Percentiles rank a stretch among this genome's conserved stretches.
Evolutionary conservation across 106 monocot genomes (phyloP).

Genomic region (Iris macrosiphon): DNA sequence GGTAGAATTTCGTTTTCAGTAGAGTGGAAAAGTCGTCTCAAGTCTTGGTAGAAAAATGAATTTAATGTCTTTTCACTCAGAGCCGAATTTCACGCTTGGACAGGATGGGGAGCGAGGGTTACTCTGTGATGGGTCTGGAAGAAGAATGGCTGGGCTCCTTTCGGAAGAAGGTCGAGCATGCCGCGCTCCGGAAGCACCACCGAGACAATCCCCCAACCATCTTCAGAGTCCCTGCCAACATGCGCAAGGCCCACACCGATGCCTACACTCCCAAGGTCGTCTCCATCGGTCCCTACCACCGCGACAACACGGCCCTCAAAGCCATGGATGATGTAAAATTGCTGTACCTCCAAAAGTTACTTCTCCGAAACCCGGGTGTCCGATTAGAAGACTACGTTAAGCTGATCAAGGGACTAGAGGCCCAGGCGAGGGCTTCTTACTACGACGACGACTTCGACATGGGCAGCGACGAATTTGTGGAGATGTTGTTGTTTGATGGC

Average conservation of each 20-base stretch:
- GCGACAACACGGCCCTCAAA: not conserved
- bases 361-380: not conserved
- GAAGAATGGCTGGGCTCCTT: no score
- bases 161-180: no score
- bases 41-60: no score
- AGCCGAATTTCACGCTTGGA: no score
- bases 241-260: not conserved
- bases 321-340: constrained; percentile 4
- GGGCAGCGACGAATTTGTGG: not conserved
- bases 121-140: no score
- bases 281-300: constrained; percentile 19
- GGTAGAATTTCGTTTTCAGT: no score
- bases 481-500: constrained; percentile 10
- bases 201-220: not conserved
- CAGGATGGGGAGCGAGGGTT: no score
- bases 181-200: no score
- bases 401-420: not conserved
- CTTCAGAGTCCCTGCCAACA: not conserved
- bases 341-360: not conserved
- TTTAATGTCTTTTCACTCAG: no score
- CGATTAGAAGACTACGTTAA: not conserved
- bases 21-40: no score
- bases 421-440: not conserved
- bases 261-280: constrained; percentile 15
- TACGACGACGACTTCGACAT: not conserved